Evolutionary conservation across 2,329 filamentous ascomycete species (phyloP), one percentile per base, ranked within the genome.

Genomic region (Exophiala bonariae): DNA sequence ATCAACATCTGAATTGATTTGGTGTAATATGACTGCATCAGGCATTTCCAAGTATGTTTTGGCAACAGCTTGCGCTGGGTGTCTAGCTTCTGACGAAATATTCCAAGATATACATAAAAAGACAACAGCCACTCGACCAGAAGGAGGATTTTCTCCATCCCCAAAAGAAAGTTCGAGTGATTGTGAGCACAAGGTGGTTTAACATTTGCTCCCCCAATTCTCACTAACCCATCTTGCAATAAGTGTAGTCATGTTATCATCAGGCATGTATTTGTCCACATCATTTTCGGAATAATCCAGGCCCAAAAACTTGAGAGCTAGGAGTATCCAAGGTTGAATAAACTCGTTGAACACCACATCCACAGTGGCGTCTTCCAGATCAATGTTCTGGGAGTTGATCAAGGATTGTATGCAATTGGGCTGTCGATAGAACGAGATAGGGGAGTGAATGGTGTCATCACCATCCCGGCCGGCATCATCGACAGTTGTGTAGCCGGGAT

Each of bases 311-410:
- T 83, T 82, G 52, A 96, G 72, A 2, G 89, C 90, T 9, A 86
- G 70, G 14, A 95, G 67, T 31, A 97, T 73, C 79, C 87, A 95
- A 8, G 83, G 83, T 67, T 93, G 80, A 28, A 97, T 83, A 65
- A 96, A 99, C 64, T 95, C 90, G 48, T 95, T 81, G 63, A 95
- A 99, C 11, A 96, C 83, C 6, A 99, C 66, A 65, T 97, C 92
- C 1, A 99, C 89, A 1, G 69, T 84, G 42, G 86, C 80, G 0
- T 47, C 44, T n/a, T 54, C 48, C 10, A 89, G 87, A 13, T 80
- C 72, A 5, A 35, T 20, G 14, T 41, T 31, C 16, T 34, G 34
- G 13, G 49, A 42, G 95, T 68, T 74, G 57, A 86, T 78, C 48
- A 80, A 70, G 1, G 85, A 74, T 64, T 92, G 86, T 47, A 99